Conservation (phyloP, 2,329 filamentous ascomycete genomes). For the Cytospora mali region DNA sequence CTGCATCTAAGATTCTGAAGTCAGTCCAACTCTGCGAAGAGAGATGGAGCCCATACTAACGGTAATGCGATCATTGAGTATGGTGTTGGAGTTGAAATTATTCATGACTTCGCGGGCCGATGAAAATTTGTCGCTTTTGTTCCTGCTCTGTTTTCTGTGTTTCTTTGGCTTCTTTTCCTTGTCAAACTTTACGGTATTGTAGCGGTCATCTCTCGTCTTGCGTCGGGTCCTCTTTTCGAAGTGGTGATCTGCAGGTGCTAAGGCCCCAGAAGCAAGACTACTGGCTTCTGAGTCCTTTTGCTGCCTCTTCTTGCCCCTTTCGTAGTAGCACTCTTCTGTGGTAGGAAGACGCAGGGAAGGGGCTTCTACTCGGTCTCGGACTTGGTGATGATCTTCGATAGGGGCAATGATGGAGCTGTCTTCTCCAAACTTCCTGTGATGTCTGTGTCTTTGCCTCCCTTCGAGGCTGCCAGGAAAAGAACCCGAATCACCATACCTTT, state of each 20-base stretch:
- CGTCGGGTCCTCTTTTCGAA: slow-evolving; percentile 45
- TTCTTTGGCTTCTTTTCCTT: slow-evolving; percentile 28
- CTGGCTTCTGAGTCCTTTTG: background rate
- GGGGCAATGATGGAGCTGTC: background rate
- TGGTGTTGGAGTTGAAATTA: slow-evolving; percentile 58
- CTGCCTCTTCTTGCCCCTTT: slow-evolving; percentile 8
- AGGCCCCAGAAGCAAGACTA: background rate
- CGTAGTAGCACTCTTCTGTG: slow-evolving; percentile 7
- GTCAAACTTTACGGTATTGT: slow-evolving; percentile 46
- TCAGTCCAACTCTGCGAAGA: slow-evolving; percentile 4
- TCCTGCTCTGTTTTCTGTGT: slow-evolving; percentile 26
- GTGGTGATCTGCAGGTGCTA: background rate
- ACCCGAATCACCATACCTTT: background rate
- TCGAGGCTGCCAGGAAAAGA: background rate
- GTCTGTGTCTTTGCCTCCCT: slow-evolving; percentile 1
- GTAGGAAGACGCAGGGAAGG: background rate
- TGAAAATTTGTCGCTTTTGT: slow-evolving; percentile 37
- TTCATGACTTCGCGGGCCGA: slow-evolving; percentile 53
- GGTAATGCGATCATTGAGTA: slow-evolving; percentile 55
- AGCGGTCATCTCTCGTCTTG: slow-evolving; percentile 59
- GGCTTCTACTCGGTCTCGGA: background rate
- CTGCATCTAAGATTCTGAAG: slow-evolving; percentile 37
- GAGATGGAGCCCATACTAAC: slow-evolving; percentile 40
- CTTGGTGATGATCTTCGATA: background rate
- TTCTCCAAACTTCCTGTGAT: background rate